These are phyloP conservation scores for Anastatica hierochuntica DNA, from an alignment of 345 rosid genomes.

Conservation along the genomic window DNA sequence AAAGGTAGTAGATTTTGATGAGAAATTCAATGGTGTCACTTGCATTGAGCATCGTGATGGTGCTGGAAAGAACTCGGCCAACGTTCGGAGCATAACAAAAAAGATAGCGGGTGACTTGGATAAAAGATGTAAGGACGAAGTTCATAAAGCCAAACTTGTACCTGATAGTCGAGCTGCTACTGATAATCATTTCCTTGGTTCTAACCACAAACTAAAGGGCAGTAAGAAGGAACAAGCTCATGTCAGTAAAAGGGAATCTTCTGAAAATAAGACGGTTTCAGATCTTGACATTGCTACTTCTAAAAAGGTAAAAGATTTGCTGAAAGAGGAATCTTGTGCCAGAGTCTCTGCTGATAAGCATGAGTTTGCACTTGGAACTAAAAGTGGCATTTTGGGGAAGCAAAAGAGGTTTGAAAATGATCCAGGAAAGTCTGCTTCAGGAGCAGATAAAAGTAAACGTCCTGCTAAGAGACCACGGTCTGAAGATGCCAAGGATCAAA, in stretches of 20 bases:
- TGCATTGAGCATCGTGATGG: constrained; percentile 26
- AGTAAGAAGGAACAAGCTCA: constrained; percentile 24
- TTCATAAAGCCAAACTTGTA: constrained; percentile 26
- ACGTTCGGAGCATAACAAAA: constrained; percentile 34
- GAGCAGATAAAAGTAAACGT: constrained; percentile 30
- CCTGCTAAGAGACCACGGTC: constrained; percentile 45
- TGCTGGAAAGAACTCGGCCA: constrained; percentile 21
- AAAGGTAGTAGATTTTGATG: constrained; percentile 30
- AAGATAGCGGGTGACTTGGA: constrained; percentile 19
- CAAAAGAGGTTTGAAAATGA: constrained; percentile 40
- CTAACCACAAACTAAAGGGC: constrained; percentile 34
- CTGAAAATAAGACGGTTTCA: constrained; percentile 24
- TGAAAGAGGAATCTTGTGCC: constrained; percentile 24
- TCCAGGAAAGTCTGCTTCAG: constrained; percentile 32
- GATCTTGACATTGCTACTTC: constrained; percentile 24
- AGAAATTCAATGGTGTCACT: constrained; percentile 15
- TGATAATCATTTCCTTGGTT: constrained; percentile 12
- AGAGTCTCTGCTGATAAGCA: constrained; percentile 27
- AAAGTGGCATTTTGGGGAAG: constrained; percentile 30
- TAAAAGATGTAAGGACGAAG: constrained; percentile 24
- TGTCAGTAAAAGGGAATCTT: constrained; percentile 18
- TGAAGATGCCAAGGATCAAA: constrained; percentile 29
- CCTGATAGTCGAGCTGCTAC: constrained; percentile 27
- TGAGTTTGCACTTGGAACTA: constrained; percentile 17
- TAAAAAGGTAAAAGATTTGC: constrained; percentile 28